Evolutionary conservation across 1,284 basidiomycete species (phyloP).

Genomic region (Ganoderma lingzhi): DNA sequence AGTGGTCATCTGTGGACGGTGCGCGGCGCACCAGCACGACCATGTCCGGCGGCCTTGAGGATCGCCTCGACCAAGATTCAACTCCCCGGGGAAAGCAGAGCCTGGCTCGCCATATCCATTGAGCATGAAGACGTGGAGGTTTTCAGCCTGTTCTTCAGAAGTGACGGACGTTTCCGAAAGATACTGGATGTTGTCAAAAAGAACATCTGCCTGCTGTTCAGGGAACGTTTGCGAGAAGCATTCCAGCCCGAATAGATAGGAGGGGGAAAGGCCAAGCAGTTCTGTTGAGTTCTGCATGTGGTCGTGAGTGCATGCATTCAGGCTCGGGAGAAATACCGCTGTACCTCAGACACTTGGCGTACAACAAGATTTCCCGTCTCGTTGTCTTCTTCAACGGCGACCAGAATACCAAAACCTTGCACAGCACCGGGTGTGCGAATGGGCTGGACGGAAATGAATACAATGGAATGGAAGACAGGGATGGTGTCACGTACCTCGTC

Average conservation of each 20-base stretch:
- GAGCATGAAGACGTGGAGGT: conserved; percentile 77
- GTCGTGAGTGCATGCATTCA: background rate
- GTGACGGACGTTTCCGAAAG: conserved; percentile 60
- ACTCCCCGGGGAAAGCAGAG: conserved; percentile 47
- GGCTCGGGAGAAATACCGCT: background rate
- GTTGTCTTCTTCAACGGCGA: conserved; percentile 76
- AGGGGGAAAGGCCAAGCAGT: conserved; percentile 78
- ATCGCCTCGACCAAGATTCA: conserved; percentile 36
- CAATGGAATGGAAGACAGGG: background rate
- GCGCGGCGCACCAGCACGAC: conserved; percentile 88
- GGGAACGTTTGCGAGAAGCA: conserved; percentile 83
- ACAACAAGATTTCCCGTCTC: conserved; percentile 70
- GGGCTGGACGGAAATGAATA: conserved; percentile 55
- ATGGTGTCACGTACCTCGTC: conserved; percentile 67
- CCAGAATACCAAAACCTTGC: conserved; percentile 86
- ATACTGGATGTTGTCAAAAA: conserved; percentile 85
- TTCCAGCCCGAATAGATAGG: conserved; percentile 79
- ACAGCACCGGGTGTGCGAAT: conserved; percentile 88
- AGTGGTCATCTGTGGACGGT: conserved; percentile 56
- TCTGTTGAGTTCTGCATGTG: conserved; percentile 66
- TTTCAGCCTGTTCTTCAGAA: conserved; percentile 59
- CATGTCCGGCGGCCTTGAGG: conserved; percentile 60
- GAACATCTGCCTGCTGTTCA: conserved; percentile 71
- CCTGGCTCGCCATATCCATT: conserved; percentile 77
- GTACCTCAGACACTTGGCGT: conserved; percentile 87